Percentiles rank a stretch among this genome's conserved stretches.
phyloP scores from a whole-genome alignment of 768 basidiomycete genomes.

The Cystofilobasidium bisporidii region DNA sequence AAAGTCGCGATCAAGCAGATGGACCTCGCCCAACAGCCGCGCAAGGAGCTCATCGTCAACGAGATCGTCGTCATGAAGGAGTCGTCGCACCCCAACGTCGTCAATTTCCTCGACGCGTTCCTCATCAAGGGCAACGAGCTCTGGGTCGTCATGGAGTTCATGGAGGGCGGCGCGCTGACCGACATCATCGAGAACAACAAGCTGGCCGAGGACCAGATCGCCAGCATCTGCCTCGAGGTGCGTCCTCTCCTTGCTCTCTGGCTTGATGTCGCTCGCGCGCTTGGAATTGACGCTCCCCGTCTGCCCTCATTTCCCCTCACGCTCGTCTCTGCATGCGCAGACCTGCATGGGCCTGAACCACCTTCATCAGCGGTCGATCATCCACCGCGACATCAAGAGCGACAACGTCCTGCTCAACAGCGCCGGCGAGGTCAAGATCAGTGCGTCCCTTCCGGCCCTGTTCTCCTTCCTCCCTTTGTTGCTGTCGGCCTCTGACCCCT shows the following conservation, averaged over 20 bases:
- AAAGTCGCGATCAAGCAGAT: constrained; percentile 98
- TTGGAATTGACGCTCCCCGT: constrained; percentile 8
- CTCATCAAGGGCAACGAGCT: constrained; percentile 78
- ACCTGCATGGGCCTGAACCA: constrained; percentile 93
- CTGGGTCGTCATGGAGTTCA: constrained; percentile 98
- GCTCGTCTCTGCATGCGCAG: too few relatives aligned
- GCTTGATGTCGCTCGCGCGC: not conserved
- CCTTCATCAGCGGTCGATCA: constrained; percentile 84
- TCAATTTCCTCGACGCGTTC: constrained; percentile 88
- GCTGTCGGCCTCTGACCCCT: not conserved
- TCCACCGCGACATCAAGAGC: constrained; percentile 94
- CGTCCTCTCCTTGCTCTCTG: constrained; percentile 36
- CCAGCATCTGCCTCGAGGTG: constrained; percentile 83
- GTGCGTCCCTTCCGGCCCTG: constrained; percentile 52
- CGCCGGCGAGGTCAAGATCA: constrained; percentile 90
- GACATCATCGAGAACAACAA: constrained; percentile 97
- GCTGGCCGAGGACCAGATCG: constrained; percentile 88
- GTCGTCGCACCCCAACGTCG: constrained; percentile 91
- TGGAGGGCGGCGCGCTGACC: constrained; percentile 95
- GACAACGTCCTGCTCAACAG: constrained; percentile 92
- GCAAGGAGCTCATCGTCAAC: constrained; percentile 96
- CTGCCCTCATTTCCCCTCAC: not conserved
- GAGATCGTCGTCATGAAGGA: constrained; percentile 99
- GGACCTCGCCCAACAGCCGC: constrained; percentile 86
- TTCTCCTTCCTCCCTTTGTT: not conserved